A percentile compares a stretch with the other conserved stretches of the same genome.
These are phyloP conservation scores for Helicocarpus griseus DNA, from an alignment of 2,329 filamentous ascomycete species.

Conservation along the genomic window DNA sequence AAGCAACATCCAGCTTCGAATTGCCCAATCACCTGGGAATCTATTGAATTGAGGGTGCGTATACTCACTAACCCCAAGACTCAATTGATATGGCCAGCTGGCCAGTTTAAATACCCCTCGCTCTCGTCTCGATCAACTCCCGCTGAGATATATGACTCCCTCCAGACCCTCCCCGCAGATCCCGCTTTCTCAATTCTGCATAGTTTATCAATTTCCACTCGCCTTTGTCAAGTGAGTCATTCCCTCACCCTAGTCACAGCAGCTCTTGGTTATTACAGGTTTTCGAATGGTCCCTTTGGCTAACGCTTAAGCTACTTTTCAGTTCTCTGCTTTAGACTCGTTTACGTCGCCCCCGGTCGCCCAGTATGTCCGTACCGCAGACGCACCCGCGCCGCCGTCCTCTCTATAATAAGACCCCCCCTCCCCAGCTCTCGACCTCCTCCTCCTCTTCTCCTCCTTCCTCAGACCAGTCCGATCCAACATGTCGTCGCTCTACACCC, in stretches of 20 bases:
- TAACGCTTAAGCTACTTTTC: conserved; percentile 1
- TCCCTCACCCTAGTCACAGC: not conserved
- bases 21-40: not conserved
- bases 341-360: conserved; percentile 3
- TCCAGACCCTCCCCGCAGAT: not conserved
- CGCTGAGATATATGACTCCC: conserved; percentile 1
- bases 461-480: conserved; percentile 9
- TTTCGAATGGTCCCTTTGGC: no score
- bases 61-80: not conserved
- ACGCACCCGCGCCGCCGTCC: conserved; percentile 28
- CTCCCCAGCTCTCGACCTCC: conserved; percentile 20
- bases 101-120: not conserved
- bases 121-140: not conserved
- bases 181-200: conserved; percentile 1
- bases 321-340: not conserved
- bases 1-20: not conserved
- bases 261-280: not conserved
- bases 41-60: conserved; percentile 1
- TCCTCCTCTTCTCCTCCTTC: conserved; percentile 18
- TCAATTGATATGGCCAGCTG: conserved; percentile 3
- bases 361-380: conserved; percentile 23
- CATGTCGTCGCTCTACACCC: conserved; percentile 16
- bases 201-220: not conserved
- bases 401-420: conserved; percentile 21
- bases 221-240: not conserved